Evolutionary conservation across 371 early-diverging fungal genomes (phyloP).

Genomic region (Circinella umbellata): DNA sequence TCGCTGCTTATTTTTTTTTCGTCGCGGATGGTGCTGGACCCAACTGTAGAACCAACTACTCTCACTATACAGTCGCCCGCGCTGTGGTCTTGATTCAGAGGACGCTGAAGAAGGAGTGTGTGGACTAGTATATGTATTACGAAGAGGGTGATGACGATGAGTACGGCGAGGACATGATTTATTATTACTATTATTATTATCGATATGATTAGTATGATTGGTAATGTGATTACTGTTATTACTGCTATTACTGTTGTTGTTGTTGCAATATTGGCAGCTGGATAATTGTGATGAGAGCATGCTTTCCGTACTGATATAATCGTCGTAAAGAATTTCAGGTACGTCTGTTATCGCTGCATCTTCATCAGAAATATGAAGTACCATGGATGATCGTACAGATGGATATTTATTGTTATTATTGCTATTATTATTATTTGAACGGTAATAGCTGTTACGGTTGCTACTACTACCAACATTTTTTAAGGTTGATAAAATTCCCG

Average conservation of each 20-base stretch:
- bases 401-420: neutral
- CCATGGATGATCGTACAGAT: constrained; percentile 21
- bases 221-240: neutral
- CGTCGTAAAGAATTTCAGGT: constrained; percentile 13
- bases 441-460: neutral
- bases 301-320: constrained; percentile 1
- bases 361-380: constrained; percentile 15
- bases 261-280: constrained; percentile 14
- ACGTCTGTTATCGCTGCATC: constrained; percentile 9
- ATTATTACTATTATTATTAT: neutral
- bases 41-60: constrained; percentile 15
- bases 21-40: constrained; percentile 15
- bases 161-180: constrained; percentile 3
- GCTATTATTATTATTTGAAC: neutral
- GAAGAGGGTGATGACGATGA: constrained; percentile 9
- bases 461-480: constrained; percentile 2
- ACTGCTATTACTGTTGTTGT: neutral
- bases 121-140: neutral
- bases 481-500: constrained; percentile 3
- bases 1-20: constrained; percentile 11
- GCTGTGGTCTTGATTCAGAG: constrained; percentile 2
- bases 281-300: neutral
- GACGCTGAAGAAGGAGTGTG: neutral
- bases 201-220: too few relatives aligned
- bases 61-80: constrained; percentile 5